Evolutionary conservation across 805 yeast genomes (phyloP).

Genomic region (Candida piceae): DNA sequence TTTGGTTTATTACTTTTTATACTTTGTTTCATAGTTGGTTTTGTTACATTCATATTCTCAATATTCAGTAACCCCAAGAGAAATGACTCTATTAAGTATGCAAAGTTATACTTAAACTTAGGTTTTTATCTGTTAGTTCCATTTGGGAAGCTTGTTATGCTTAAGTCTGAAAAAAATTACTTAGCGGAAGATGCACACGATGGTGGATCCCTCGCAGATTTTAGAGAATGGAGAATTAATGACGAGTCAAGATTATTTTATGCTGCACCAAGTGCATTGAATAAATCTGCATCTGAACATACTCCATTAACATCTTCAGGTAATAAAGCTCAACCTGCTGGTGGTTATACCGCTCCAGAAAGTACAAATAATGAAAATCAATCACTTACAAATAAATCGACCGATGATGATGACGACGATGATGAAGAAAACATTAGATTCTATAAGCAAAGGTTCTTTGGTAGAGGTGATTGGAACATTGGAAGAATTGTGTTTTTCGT

Average conservation of each 20-base stretch:
- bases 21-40: conserved; percentile 47
- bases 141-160: conserved; percentile 82
- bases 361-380: background rate
- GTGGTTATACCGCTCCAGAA: too few relatives aligned
- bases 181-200: conserved; percentile 82
- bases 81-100: conserved; percentile 54
- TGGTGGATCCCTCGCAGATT: conserved; percentile 81
- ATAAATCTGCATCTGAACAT: conserved; percentile 11
- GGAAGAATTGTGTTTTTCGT: conserved; percentile 76
- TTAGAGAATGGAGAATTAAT: conserved; percentile 81
- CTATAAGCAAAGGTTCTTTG: conserved; percentile 56
- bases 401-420: conserved; percentile 8
- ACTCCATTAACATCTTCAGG: conserved; percentile 14
- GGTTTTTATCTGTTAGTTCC: conserved; percentile 77
- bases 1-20: conserved; percentile 61
- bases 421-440: conserved; percentile 26
- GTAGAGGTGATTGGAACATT: conserved; percentile 86
- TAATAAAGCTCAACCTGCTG: background rate
- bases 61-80: conserved; percentile 39
- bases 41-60: conserved; percentile 40
- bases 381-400: background rate
- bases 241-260: conserved; percentile 76
- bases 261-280: conserved; percentile 46
- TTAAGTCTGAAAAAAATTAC: conserved; percentile 75
- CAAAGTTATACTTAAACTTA: conserved; percentile 51